Conservation (phyloP, 495 filamentous ascomycete genomes). For the Cudoniella acicularis region DNA sequence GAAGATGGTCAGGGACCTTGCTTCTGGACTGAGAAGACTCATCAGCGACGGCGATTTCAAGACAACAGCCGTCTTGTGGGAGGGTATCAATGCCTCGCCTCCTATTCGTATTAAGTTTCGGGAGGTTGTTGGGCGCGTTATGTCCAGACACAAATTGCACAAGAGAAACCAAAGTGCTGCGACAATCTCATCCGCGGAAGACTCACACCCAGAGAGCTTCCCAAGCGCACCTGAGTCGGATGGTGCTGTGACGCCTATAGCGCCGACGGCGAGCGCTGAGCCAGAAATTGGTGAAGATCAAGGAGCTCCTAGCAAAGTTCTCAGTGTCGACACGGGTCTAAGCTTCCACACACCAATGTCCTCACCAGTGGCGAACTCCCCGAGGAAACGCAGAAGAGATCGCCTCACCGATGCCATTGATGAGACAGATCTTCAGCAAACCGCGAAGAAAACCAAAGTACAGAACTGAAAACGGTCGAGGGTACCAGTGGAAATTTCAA, state of each 20-base stretch:
- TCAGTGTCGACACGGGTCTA: not conserved
- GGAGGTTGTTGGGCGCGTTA: no score
- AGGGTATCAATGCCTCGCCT: not conserved
- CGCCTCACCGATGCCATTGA: no score
- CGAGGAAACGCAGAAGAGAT: no score
- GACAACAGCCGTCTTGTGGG: not conserved
- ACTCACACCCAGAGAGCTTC: not conserved
- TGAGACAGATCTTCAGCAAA: no score
- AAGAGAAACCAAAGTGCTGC: not conserved
- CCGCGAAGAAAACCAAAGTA: no score
- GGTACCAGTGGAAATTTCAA: no score
- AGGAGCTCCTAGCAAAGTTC: not conserved
- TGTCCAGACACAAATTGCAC: not conserved
- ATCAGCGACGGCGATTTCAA: not conserved
- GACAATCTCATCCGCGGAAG: not conserved
- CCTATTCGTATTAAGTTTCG: no score
- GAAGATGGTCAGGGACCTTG: not conserved
- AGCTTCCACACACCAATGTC: not conserved
- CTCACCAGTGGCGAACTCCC: no score
- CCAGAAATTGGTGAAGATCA: not conserved
- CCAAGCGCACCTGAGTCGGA: not conserved
- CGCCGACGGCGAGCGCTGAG: not conserved
- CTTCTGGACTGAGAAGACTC: not conserved
- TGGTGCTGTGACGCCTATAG: not conserved
- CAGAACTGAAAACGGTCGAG: no score